A percentile compares a stretch with the other conserved stretches of the same genome.
These are phyloP conservation scores for Ustilago xerochloae DNA, from an alignment of 1,284 basidiomycete species.

Conservation along the genomic window DNA sequence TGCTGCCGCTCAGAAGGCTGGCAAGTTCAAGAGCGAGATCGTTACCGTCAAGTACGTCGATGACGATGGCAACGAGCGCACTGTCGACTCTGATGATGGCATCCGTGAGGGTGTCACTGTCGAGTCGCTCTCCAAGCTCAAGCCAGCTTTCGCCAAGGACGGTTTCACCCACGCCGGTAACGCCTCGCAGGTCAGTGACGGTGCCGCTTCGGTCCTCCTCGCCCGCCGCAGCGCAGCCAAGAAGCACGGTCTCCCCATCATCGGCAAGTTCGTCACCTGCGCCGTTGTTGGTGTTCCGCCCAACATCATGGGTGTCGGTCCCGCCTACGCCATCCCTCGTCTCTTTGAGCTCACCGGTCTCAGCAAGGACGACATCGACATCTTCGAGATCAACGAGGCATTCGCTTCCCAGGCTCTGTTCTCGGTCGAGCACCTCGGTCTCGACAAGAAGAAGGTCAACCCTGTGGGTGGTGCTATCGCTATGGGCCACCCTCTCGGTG, in stretches of 20 bases:
- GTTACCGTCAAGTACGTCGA: conserved; percentile 84
- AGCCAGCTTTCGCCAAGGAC: conserved; percentile 88
- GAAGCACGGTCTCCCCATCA: conserved; percentile 86
- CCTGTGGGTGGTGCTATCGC: conserved; percentile 71
- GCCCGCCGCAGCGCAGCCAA: conserved; percentile 86
- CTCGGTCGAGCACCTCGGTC: conserved; percentile 73
- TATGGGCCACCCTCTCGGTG: conserved; percentile 69
- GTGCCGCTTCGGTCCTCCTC: conserved; percentile 92
- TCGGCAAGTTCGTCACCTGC: conserved; percentile 89
- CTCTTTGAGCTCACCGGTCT: conserved; percentile 63
- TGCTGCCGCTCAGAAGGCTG: conserved; percentile 83
- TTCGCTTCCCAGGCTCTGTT: conserved; percentile 71
- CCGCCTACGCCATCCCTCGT: conserved; percentile 66
- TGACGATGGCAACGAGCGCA: conserved; percentile 80
- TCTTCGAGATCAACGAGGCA: conserved; percentile 68
- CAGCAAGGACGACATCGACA: conserved; percentile 62
- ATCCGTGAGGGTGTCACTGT: conserved; percentile 85
- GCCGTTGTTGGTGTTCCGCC: conserved; percentile 75
- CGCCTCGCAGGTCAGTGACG: conserved; percentile 96
- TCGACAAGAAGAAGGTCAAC: conserved; percentile 70
- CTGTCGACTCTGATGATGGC: conserved; percentile 90
- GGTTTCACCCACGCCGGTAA: conserved; percentile 93
- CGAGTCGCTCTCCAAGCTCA: conserved; percentile 87
- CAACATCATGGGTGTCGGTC: conserved; percentile 68
- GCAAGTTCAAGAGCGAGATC: conserved; percentile 92